Evolutionary conservation across 345 rosid genomes (phyloP), one percentile per base, ranked within the genome.

Genomic region (Gossypium raimondii): DNA sequence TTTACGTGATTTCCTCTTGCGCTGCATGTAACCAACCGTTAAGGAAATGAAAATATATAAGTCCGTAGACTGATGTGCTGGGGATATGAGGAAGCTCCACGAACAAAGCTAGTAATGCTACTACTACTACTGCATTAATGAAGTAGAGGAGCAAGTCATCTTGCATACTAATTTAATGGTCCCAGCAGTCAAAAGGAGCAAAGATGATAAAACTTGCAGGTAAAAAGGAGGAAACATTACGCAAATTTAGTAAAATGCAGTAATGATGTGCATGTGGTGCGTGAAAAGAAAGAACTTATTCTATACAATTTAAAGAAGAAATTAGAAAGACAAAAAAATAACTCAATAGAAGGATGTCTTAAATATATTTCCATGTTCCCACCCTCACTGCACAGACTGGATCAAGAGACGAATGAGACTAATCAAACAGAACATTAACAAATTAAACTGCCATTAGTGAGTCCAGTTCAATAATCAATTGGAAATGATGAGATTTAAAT

Each of bases 301-400:
- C 51, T 27, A 67, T 47, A 9, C 13, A 73, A 55, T 56, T 50
- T 9, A 22, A 58, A 63, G 11, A 50, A 12, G 4, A 17, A 29
- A 47, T 0, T 38, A 50, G 22, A 60, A 68, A 72, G 38, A 66
- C 24, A 48, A 68, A 50, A 34, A 8, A 58, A 48, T 41, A 62
- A 79, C 41, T 43, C 45, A 22, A 44, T 50, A 58, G n/a, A 70
- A 90, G 97, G 98, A 94, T 94, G 92, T 92, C 89, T 92, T 94
- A 79, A 90, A 94, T 77, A 90, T 82, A 73, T 89, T 90, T 75
- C 97, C 94, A 77, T 94, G 98, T 61, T 92, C 94, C 96, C 77
- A 89, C 98, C 83, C 93, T 94, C 85, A 85, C 66, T 62, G 92
- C 84, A 84, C 98, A 92, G 79, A 90, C 90, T 10, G 98, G 97